Evolutionary conservation across 1,284 basidiomycete genomes (phyloP).

Genomic region (Acaromyces ingoldii): DNA sequence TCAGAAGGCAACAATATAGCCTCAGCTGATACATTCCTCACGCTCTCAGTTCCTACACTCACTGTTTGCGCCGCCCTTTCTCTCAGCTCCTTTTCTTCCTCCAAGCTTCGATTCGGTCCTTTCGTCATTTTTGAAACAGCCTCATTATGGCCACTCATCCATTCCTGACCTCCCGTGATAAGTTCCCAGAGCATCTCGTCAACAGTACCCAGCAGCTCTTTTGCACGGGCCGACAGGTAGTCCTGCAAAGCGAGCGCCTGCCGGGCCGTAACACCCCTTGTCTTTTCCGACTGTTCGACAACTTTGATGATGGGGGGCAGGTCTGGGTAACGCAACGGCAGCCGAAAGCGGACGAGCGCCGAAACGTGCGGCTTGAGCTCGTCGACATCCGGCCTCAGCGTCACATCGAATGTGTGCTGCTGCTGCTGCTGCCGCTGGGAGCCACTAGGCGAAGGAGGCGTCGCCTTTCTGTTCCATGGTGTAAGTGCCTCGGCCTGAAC

Average conservation of each 20-base stretch:
- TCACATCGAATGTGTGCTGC: slow-evolving; percentile 38
- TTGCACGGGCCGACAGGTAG: slow-evolving; percentile 30
- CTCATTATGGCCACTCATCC: slow-evolving; percentile 33
- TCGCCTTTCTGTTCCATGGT: slow-evolving; percentile 16
- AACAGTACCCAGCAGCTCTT: slow-evolving; percentile 27
- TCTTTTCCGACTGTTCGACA: slow-evolving; percentile 17
- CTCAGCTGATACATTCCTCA: no score
- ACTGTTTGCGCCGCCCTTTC: slow-evolving; percentile 30
- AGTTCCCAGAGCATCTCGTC: slow-evolving; percentile 52
- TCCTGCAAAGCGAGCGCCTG: slow-evolving; percentile 23
- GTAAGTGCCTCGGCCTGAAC: slow-evolving; percentile 30
- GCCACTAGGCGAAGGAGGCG: slow-evolving; percentile 11
- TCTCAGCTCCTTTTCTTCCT: slow-evolving; percentile 43
- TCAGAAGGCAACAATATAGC: no score
- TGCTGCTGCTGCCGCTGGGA: slow-evolving; percentile 14
- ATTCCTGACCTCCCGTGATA: slow-evolving; percentile 39
- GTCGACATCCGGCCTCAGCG: slow-evolving; percentile 37
- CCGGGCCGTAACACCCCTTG: slow-evolving; percentile 20
- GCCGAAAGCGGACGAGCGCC: slow-evolving; percentile 27
- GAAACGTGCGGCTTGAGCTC: slow-evolving; percentile 27
- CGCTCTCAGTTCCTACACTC: background rate
- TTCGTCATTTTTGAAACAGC: slow-evolving; percentile 12
- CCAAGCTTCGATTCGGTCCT: slow-evolving; percentile 30
- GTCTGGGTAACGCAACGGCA: slow-evolving; percentile 43
- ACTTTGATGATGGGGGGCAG: slow-evolving; percentile 29